Conservation (phyloP, 352 stramenopile genomes). For the Phytopythium vexans region DNA sequence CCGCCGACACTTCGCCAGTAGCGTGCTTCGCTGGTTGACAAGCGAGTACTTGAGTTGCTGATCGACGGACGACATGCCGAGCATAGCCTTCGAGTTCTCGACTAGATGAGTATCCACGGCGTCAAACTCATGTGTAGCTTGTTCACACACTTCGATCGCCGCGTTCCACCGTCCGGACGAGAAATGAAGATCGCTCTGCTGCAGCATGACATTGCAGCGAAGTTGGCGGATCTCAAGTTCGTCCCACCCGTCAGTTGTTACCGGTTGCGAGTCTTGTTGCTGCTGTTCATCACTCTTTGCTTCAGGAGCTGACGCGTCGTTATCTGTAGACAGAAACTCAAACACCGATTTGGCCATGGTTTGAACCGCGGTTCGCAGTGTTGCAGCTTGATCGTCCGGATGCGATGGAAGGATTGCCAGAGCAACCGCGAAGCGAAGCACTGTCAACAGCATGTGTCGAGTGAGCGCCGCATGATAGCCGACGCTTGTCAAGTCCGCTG, state of each 20-base stretch:
- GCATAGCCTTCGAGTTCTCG: constrained; percentile 6
- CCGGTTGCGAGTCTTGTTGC: neutral
- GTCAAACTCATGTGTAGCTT: constrained; percentile 17
- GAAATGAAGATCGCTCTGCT: constrained; percentile 34
- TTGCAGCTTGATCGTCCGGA: constrained; percentile 18
- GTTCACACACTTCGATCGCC: constrained; percentile 16
- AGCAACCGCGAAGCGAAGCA: constrained; percentile 27
- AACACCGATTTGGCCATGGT: constrained; percentile 29
- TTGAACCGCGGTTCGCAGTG: constrained; percentile 15
- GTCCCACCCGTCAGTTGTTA: constrained; percentile 16
- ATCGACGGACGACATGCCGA: constrained; percentile 14
- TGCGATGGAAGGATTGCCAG: constrained; percentile 27
- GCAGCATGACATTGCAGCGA: constrained; percentile 29
- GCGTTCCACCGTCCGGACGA: constrained; percentile 29
- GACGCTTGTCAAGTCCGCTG: constrained; percentile 11
- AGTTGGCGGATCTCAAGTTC: constrained; percentile 20
- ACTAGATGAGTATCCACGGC: constrained; percentile 7
- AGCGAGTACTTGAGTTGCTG: constrained; percentile 38
- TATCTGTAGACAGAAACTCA: constrained; percentile 7
- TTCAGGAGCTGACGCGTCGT: neutral
- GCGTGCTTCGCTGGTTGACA: constrained; percentile 23
- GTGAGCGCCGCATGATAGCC: constrained; percentile 17
- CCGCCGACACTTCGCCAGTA: constrained; percentile 32
- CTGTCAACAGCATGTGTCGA: constrained; percentile 21
- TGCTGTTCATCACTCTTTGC: neutral